Conservation (phyloP, 768 basidiomycete genomes). For the Russula sp. region DNA sequence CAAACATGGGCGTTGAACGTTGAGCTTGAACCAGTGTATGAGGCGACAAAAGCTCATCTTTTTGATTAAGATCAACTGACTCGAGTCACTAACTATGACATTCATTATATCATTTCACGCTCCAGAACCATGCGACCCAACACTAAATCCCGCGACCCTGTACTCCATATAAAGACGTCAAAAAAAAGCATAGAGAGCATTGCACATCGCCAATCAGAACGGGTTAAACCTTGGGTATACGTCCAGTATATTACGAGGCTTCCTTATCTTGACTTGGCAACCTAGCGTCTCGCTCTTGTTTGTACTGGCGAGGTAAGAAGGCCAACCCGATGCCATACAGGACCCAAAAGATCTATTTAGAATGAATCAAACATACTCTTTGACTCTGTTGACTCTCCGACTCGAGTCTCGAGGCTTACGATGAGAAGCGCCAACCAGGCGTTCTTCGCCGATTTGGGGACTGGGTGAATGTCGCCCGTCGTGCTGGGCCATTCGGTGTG, state of each 20-base stretch:
- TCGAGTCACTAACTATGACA: too few relatives aligned
- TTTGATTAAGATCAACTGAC: too few relatives aligned
- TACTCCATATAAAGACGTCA: not conserved
- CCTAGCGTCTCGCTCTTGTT: conserved; percentile 9
- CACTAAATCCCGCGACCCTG: not conserved
- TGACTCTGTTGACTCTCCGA: not conserved
- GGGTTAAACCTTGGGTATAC: not conserved
- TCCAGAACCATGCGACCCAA: too few relatives aligned
- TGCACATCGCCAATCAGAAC: not conserved
- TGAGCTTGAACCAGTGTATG: too few relatives aligned
- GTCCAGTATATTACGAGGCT: not conserved
- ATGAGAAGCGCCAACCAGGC: conserved; percentile 16
- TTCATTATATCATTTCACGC: not conserved
- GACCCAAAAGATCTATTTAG: conserved; percentile 9
- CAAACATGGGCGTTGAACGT: too few relatives aligned
- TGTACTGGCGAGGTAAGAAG: conserved; percentile 12
- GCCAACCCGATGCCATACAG: too few relatives aligned
- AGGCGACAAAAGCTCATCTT: too few relatives aligned
- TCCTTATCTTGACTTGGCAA: conserved; percentile 2
- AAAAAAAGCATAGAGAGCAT: not conserved
- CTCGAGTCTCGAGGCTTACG: conserved; percentile 8
- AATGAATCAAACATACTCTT: not conserved
- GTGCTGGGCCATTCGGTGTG: conserved; percentile 20
- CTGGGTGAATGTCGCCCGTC: conserved; percentile 11
- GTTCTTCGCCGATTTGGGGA: too few relatives aligned